Conservation (phyloP, 345 rosid species). For the Cochlearia excelsa region DNA sequence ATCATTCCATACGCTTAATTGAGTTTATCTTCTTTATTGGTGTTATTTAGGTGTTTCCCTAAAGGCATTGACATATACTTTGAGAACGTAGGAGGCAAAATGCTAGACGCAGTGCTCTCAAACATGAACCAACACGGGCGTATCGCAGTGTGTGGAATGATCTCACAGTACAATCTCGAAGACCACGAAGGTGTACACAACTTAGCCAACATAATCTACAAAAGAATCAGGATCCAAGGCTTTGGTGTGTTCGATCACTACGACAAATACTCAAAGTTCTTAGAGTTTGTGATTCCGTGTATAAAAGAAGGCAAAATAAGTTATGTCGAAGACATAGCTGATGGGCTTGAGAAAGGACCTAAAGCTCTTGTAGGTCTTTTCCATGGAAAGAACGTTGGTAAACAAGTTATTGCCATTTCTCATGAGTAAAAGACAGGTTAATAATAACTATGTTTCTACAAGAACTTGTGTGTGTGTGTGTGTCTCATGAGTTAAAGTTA, state of each 20-base stretch:
- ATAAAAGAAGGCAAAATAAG: conserved; percentile 49
- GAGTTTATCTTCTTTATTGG: not conserved
- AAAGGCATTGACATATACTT: conserved; percentile 58
- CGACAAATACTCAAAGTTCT: conserved; percentile 41
- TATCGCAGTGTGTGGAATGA: conserved; percentile 52
- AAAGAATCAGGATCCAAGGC: conserved; percentile 41
- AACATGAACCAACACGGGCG: conserved; percentile 47
- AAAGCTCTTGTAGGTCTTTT: conserved; percentile 35
- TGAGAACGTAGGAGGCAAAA: conserved; percentile 49
- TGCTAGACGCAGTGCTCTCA: not conserved
- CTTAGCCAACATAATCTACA: conserved; percentile 25
- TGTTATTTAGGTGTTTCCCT: conserved; percentile 27
- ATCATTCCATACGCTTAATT: too few species aligned
- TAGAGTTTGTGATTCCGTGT: conserved; percentile 39
- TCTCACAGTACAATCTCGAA: conserved; percentile 52
- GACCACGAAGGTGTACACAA: conserved; percentile 42
- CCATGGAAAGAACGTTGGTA: conserved; percentile 44
- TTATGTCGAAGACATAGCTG: conserved; percentile 56
- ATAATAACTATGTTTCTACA: too few species aligned
- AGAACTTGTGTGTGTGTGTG: not conserved
- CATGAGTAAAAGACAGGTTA: conserved; percentile 12
- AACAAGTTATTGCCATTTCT: conserved; percentile 45
- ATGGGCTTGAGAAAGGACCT: conserved; percentile 54
- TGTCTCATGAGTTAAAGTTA: not conserved
- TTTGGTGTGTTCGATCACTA: conserved; percentile 43